phyloP scores from a whole-genome alignment of 306 rosid genomes.

The Quercus engelmannii region DNA sequence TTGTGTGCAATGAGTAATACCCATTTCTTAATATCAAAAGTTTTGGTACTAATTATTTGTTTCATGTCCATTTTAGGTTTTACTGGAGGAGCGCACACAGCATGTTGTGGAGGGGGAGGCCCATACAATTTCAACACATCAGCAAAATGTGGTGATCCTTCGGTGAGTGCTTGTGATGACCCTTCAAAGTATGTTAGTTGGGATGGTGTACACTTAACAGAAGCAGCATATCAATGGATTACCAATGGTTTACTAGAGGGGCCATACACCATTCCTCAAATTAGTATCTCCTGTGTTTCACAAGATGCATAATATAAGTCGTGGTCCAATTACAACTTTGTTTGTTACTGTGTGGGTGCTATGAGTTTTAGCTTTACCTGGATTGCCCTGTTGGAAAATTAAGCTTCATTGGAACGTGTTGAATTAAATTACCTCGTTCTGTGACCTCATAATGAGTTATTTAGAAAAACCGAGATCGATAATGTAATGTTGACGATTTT shows the following conservation, averaged over 20 bases:
- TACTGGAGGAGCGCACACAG: not conserved
- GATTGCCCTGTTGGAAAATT: no score
- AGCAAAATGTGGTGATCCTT: not conserved
- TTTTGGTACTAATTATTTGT: no score
- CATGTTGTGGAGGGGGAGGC: conserved; percentile 37
- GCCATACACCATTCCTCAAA: conserved; percentile 18
- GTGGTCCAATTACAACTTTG: no score
- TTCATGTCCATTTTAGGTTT: conserved; percentile 24
- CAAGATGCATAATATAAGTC: not conserved
- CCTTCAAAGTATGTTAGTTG: conserved; percentile 44
- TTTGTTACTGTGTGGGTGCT: no score
- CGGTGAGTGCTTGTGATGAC: conserved; percentile 30
- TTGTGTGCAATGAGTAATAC: no score
- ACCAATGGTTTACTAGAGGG: conserved; percentile 25
- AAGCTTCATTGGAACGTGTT: no score
- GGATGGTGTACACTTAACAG: conserved; percentile 38
- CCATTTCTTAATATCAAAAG: no score
- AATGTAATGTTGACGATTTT: no score
- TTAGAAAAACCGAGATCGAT: no score
- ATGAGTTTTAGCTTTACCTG: no score
- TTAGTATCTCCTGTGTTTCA: not conserved
- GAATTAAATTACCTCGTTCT: no score
- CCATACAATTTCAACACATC: conserved; percentile 21
- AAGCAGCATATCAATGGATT: conserved; percentile 8
- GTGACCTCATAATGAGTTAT: no score